These are phyloP conservation scores for Maudiozyma bulderi DNA, from an alignment of 805 yeast genomes.

Conservation along the genomic window DNA sequence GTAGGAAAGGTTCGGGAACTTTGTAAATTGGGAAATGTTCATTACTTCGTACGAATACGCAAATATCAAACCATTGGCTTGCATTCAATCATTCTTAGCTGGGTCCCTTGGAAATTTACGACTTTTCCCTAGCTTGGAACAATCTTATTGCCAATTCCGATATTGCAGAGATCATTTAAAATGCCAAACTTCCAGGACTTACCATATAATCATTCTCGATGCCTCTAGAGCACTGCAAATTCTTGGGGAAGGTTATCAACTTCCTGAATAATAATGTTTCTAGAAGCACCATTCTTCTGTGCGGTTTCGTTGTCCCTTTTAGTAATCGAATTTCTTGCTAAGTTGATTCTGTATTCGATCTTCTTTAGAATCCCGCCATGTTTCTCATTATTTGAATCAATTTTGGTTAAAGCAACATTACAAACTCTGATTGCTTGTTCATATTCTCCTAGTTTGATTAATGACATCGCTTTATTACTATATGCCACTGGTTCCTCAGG, in stretches of 20 bases:
- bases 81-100: no score
- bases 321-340: constrained; percentile 25
- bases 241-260: constrained; percentile 38
- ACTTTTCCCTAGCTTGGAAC: no score
- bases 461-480: constrained; percentile 65
- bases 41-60: no score
- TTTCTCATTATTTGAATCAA: constrained; percentile 9
- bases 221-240: constrained; percentile 9
- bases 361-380: constrained; percentile 34
- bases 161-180: no score
- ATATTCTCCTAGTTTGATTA: constrained; percentile 42
- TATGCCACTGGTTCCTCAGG: constrained; percentile 45
- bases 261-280: constrained; percentile 30
- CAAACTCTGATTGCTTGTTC: constrained; percentile 42
- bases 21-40: no score
- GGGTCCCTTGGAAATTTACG: no score
- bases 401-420: constrained; percentile 34
- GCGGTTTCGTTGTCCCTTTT: background rate
- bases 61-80: no score
- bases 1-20: no score
- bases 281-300: background rate
- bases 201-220: background rate
- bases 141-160: no score
- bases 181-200: no score
- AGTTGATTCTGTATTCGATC: constrained; percentile 42